phyloP scores from a whole-genome alignment of 192 early-diverging fungal genomes.

The Umbelopsis ramanniana region DNA sequence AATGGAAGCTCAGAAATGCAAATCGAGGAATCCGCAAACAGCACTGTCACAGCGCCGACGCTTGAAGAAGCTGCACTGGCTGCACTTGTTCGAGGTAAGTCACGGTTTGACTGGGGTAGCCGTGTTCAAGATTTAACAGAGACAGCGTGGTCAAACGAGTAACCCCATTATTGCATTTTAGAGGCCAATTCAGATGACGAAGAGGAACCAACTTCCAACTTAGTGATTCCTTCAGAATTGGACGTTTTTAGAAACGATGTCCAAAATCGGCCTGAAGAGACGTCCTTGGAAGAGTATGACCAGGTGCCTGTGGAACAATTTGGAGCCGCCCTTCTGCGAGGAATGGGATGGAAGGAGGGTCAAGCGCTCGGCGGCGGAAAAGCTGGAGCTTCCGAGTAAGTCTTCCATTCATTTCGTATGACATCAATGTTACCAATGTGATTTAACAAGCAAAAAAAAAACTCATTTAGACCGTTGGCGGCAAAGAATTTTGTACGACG shows the following conservation, averaged over 20 bases:
- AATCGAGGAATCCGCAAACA: slow-evolving; percentile 8
- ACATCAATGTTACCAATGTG: not conserved
- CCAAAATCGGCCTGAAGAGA: slow-evolving; percentile 62
- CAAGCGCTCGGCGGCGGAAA: slow-evolving; percentile 55
- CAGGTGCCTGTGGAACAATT: slow-evolving; percentile 88
- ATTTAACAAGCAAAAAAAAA: not conserved
- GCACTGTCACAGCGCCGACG: slow-evolving; percentile 5
- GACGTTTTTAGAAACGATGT: slow-evolving; percentile 70
- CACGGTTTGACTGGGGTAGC: no score
- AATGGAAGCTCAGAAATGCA: not conserved
- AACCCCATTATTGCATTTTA: slow-evolving; percentile 16
- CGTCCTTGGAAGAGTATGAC: slow-evolving; percentile 77
- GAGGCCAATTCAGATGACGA: slow-evolving; percentile 30
- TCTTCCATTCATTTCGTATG: not conserved
- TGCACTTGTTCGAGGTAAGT: slow-evolving; percentile 50
- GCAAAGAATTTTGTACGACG: slow-evolving; percentile 47
- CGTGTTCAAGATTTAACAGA: no score
- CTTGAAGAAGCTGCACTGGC: slow-evolving; percentile 48
- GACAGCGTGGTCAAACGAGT: no score
- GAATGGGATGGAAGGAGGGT: slow-evolving; percentile 90
- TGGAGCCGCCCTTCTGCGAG: slow-evolving; percentile 83
- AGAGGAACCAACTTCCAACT: slow-evolving; percentile 23
- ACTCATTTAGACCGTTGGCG: not conserved
- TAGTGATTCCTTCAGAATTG: slow-evolving; percentile 49
- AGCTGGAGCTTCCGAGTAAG: slow-evolving; percentile 29